Conservation (phyloP, 73 alveolate genomes). For the Loxodes magnus region DNA sequence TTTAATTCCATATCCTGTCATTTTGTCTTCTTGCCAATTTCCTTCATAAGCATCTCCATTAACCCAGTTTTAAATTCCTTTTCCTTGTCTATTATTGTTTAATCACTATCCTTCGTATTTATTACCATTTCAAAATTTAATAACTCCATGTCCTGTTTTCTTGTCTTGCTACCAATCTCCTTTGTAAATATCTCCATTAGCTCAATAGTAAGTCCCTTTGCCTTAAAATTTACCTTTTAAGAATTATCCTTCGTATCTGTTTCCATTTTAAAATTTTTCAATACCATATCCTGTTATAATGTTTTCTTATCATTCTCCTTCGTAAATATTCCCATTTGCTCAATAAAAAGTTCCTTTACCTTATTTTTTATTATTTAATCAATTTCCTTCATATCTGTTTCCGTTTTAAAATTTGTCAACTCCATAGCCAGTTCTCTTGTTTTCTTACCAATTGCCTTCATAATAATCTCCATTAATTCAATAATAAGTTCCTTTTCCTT, state of each 20-base stretch:
- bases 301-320: too few relatives aligned
- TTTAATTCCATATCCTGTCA: slow-evolving; percentile 18
- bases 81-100: slow-evolving; percentile 56
- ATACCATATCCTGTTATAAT: slow-evolving; percentile 35
- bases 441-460: too few relatives aligned
- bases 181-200: slow-evolving; percentile 44
- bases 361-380: too few relatives aligned
- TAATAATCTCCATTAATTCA: too few relatives aligned
- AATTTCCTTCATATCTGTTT: too few relatives aligned
- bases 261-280: slow-evolving; percentile 20
- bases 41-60: slow-evolving; percentile 29
- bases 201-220: slow-evolving; percentile 33
- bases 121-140: slow-evolving; percentile 34
- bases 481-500: too few relatives aligned
- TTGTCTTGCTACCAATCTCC: slow-evolving; percentile 41
- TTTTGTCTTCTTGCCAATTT: slow-evolving; percentile 13
- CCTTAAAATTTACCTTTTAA: slow-evolving; percentile 60
- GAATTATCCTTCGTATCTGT: slow-evolving; percentile 28
- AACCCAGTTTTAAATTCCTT: slow-evolving; percentile 64
- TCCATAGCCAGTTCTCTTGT: too few relatives aligned
- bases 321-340: too few relatives aligned
- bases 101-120: slow-evolving; percentile 50
- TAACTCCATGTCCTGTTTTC: slow-evolving; percentile 36
- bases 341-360: too few relatives aligned
- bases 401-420: too few relatives aligned